phyloP scores from a whole-genome alignment of 371 early-diverging fungal species.

The Rhizopus delemar region DNA sequence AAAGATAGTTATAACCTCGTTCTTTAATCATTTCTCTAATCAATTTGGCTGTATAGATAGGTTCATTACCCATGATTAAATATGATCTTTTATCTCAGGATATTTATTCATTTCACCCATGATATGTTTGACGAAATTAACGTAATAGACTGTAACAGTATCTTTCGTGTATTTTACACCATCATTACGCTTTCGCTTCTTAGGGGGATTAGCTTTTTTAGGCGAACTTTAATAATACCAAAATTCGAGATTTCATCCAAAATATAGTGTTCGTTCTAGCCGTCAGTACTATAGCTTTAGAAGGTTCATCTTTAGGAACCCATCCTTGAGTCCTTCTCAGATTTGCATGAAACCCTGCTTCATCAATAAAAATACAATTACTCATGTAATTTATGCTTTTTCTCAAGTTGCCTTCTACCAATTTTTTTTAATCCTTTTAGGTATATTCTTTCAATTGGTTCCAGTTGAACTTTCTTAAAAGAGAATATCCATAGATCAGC shows the following conservation, averaged over 20 bases:
- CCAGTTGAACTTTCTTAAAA: slow-evolving; percentile 7
- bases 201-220: slow-evolving; percentile 15
- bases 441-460: slow-evolving; percentile 5
- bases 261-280: slow-evolving; percentile 11
- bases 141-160: slow-evolving; percentile 2
- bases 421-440: slow-evolving; percentile 15
- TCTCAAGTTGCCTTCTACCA: slow-evolving; percentile 1
- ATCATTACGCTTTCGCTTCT: slow-evolving; percentile 11
- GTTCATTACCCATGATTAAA: slow-evolving; percentile 7
- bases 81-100: slow-evolving; percentile 7
- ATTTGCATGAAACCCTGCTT: slow-evolving; percentile 9
- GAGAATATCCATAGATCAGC: slow-evolving; percentile 6
- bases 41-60: slow-evolving; percentile 4
- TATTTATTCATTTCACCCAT: slow-evolving; percentile 10
- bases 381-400: slow-evolving; percentile 15
- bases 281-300: slow-evolving; percentile 11
- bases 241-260: slow-evolving; percentile 5
- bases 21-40: slow-evolving; percentile 6
- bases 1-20: slow-evolving; percentile 3
- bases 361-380: slow-evolving; percentile 17
- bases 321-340: slow-evolving; percentile 16
- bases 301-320: background rate
- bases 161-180: slow-evolving; percentile 1
- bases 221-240: slow-evolving; percentile 6
- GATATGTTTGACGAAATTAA: slow-evolving; percentile 6